These are phyloP conservation scores for Gossypium rotundifolium DNA, from an alignment of 345 rosid genomes.

Conservation along the genomic window DNA sequence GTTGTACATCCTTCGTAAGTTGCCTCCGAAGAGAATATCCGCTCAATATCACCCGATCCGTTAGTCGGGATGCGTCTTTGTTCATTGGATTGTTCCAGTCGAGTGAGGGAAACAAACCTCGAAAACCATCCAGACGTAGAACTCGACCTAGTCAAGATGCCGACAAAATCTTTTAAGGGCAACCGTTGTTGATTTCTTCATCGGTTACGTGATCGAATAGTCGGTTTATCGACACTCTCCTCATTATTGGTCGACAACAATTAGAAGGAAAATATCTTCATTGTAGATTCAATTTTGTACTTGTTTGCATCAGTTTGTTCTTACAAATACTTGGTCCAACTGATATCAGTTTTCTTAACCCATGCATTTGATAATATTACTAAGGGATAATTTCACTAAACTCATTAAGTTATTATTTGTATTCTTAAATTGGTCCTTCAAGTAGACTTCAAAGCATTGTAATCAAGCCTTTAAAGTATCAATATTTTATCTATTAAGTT, in stretches of 20 bases:
- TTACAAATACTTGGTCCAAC: not conserved
- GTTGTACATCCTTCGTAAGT: slow-evolving; percentile 79
- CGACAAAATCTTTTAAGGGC: slow-evolving; percentile 14
- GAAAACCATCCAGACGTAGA: slow-evolving; percentile 12
- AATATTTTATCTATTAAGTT: too few relatives aligned
- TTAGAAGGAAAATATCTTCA: not conserved
- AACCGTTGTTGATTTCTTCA: slow-evolving; percentile 13
- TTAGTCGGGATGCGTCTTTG: slow-evolving; percentile 20
- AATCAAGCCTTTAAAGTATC: too few relatives aligned
- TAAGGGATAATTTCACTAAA: too few relatives aligned
- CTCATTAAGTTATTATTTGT: too few relatives aligned
- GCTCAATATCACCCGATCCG: slow-evolving; percentile 92
- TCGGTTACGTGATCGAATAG: not conserved
- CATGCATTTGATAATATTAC: too few relatives aligned
- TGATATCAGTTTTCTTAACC: not conserved
- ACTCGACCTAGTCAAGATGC: slow-evolving; percentile 23
- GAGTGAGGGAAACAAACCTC: slow-evolving; percentile 18
- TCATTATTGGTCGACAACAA: not conserved
- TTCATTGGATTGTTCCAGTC: not conserved
- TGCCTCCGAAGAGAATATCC: slow-evolving; percentile 91
- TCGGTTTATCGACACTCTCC: not conserved
- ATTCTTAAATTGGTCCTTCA: too few relatives aligned
- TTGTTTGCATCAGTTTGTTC: not conserved
- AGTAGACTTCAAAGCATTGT: too few relatives aligned
- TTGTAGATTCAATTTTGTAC: not conserved